Evolutionary conservation across 1,139 yeast species (phyloP).

Genomic region (Suhomyces taliae): DNA sequence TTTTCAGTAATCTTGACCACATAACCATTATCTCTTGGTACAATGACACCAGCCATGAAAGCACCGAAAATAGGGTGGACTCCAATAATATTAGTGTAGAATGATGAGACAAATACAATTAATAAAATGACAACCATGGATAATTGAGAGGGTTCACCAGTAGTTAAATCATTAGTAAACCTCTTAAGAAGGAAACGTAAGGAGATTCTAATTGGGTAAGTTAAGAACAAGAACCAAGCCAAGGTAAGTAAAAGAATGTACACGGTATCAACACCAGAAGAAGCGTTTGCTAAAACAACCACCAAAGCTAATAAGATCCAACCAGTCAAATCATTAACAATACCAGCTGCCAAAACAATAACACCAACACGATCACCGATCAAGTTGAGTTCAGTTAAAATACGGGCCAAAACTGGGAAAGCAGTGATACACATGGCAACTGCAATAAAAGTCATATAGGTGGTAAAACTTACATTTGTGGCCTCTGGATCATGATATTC

Average conservation of each 20-base stretch:
- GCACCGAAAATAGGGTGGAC: constrained; percentile 85
- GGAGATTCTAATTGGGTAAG: constrained; percentile 54
- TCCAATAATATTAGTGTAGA: constrained; percentile 78
- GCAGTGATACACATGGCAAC: constrained; percentile 84
- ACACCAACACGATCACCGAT: constrained; percentile 74
- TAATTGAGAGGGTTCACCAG: constrained; percentile 63
- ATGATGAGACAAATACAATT: constrained; percentile 63
- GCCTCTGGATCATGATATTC: constrained; percentile 40
- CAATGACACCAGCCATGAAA: constrained; percentile 69
- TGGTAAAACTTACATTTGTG: constrained; percentile 55
- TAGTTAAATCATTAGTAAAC: constrained; percentile 50
- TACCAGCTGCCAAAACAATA: constrained; percentile 80
- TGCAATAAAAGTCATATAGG: constrained; percentile 74
- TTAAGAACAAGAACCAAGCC: constrained; percentile 65
- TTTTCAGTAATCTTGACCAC: constrained; percentile 68
- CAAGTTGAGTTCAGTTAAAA: constrained; percentile 67
- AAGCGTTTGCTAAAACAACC: constrained; percentile 72
- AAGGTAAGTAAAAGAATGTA: constrained; percentile 63
- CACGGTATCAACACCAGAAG: constrained; percentile 64
- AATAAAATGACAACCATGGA: constrained; percentile 58
- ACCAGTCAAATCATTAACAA: constrained; percentile 75
- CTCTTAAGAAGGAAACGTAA: constrained; percentile 44
- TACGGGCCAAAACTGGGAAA: constrained; percentile 79
- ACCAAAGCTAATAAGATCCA: constrained; percentile 78
- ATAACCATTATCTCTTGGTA: constrained; percentile 77